These are phyloP conservation scores for Kurtzmaniella fragi DNA, from an alignment of 805 yeast genomes.

Conservation along the genomic window DNA sequence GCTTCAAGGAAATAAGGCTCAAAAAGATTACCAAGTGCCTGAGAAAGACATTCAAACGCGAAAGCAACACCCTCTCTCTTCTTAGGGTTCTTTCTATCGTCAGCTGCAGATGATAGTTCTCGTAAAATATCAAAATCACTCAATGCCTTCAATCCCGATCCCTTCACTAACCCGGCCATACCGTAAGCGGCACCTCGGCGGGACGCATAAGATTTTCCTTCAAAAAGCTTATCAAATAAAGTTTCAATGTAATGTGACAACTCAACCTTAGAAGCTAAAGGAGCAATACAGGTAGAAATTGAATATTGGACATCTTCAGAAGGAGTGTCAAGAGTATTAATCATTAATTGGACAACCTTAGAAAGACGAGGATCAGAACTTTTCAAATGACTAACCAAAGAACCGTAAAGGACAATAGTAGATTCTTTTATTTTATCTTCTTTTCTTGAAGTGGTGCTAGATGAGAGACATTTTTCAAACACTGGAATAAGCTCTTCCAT, in stretches of 20 bases:
- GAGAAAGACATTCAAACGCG: slow-evolving; percentile 80
- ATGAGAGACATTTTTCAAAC: slow-evolving; percentile 65
- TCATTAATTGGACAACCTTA: slow-evolving; percentile 60
- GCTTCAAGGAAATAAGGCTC: slow-evolving; percentile 94
- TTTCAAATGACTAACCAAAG: slow-evolving; percentile 80
- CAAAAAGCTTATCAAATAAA: slow-evolving; percentile 57
- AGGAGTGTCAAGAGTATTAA: slow-evolving; percentile 77
- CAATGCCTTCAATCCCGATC: slow-evolving; percentile 77
- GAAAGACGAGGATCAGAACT: slow-evolving; percentile 61
- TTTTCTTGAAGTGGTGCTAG: slow-evolving; percentile 39
- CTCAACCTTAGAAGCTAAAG: slow-evolving; percentile 61
- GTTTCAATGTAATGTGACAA: slow-evolving; percentile 46
- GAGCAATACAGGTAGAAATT: slow-evolving; percentile 79
- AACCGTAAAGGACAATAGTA: slow-evolving; percentile 83
- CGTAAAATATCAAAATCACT: slow-evolving; percentile 75
- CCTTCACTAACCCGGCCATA: slow-evolving; percentile 87
- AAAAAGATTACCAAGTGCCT: slow-evolving; percentile 66
- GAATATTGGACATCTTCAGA: slow-evolving; percentile 89
- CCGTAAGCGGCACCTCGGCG: slow-evolving; percentile 97
- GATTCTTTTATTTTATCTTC: slow-evolving; percentile 70
- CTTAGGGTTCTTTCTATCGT: slow-evolving; percentile 70
- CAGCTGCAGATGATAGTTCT: slow-evolving; percentile 73
- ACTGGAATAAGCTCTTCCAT: slow-evolving; percentile 76
- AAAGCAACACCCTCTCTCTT: slow-evolving; percentile 85
- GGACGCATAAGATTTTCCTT: slow-evolving; percentile 41